Percentiles rank a stretch among this genome's conserved stretches.
These are phyloP conservation scores for Trichoderma asperellum DNA, from an alignment of 2,329 filamentous ascomycete genomes.

Conservation along the genomic window DNA sequence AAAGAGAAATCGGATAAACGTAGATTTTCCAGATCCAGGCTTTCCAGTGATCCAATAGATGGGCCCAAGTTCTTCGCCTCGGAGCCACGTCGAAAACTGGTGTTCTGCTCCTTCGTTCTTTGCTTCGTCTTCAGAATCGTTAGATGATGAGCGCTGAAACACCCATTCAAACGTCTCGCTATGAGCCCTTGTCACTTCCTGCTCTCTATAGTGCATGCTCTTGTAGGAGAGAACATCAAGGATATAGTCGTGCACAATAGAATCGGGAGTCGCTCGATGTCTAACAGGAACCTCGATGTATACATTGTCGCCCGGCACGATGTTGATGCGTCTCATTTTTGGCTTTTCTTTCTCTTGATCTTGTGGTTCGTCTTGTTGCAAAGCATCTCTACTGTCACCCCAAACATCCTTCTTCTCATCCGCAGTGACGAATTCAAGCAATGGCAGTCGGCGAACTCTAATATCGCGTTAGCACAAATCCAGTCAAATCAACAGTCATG, in stretches of 20 bases:
- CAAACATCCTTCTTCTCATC: background rate
- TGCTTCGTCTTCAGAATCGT: background rate
- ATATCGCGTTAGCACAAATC: background rate
- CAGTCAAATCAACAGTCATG: background rate
- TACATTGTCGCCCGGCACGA: conserved; percentile 5
- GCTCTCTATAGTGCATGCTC: conserved; percentile 40
- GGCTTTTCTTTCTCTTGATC: background rate
- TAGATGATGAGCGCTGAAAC: conserved; percentile 33
- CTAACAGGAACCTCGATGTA: conserved; percentile 1
- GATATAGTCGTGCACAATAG: conserved; percentile 40
- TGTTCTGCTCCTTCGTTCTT: conserved; percentile 24
- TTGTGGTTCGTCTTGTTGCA: background rate
- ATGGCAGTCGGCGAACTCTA: conserved; percentile 1
- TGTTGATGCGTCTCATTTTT: conserved; percentile 12
- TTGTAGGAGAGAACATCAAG: conserved; percentile 41
- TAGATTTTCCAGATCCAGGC: conserved; percentile 53
- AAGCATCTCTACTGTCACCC: background rate
- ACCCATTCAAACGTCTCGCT: conserved; percentile 45
- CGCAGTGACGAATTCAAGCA: background rate
- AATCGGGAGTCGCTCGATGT: conserved; percentile 28
- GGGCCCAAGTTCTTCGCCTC: conserved; percentile 30
- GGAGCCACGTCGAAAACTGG: conserved; percentile 39
- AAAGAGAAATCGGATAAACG: conserved; percentile 47
- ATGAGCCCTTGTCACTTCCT: conserved; percentile 40
- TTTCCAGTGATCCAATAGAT: conserved; percentile 48